Evolutionary conservation across 2,329 filamentous ascomycete species (phyloP).

Genomic region (Ophiostoma sp.): DNA sequence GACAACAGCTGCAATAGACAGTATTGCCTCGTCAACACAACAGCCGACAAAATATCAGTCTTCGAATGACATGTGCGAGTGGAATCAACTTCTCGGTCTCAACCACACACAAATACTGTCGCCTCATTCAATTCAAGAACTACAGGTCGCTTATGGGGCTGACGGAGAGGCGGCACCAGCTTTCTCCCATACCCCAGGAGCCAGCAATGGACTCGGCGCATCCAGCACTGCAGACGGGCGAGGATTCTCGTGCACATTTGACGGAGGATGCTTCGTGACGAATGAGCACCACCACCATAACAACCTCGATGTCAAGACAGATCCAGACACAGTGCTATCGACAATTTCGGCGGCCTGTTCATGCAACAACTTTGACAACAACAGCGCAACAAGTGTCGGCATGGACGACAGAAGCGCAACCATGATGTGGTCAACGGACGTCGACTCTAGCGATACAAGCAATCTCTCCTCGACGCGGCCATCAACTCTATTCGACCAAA

Average conservation of each 20-base stretch:
- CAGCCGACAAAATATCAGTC: neutral
- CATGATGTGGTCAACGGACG: constrained; percentile 26
- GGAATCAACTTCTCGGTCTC: constrained; percentile 11
- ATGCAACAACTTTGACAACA: neutral
- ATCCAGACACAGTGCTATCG: neutral
- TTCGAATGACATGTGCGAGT: neutral
- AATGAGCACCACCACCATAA: constrained; percentile 19
- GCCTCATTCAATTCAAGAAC: neutral
- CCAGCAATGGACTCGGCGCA: no score
- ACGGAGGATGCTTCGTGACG: neutral
- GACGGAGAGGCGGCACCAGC: neutral
- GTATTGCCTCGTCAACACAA: neutral
- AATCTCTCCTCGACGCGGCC: constrained; percentile 22
- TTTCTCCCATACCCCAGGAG: neutral
- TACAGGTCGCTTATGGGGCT: neutral
- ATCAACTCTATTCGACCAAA: constrained; percentile 22
- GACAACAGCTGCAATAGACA: neutral
- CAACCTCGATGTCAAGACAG: neutral
- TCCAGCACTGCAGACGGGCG: neutral
- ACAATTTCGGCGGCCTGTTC: constrained; percentile 1
- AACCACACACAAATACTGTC: neutral
- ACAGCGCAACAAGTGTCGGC: neutral
- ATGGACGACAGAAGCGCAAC: constrained; percentile 9
- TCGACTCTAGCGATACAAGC: constrained; percentile 20
- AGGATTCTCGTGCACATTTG: constrained; percentile 7